phyloP scores from a whole-genome alignment of 495 filamentous ascomycete species.

The Aspergillus kassunensis region DNA sequence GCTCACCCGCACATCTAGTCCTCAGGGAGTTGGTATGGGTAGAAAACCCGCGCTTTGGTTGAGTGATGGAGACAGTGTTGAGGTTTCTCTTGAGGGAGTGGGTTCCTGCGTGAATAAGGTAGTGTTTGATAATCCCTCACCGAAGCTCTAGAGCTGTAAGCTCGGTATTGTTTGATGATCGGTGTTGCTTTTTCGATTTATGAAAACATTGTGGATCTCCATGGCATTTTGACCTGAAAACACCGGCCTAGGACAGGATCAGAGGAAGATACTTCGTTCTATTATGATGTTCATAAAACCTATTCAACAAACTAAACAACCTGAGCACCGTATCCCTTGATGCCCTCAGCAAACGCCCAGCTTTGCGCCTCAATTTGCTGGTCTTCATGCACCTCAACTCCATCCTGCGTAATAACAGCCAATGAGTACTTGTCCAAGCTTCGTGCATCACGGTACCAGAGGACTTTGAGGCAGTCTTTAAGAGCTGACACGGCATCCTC shows the following conservation, averaged over 20 bases:
- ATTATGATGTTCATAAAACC: slow-evolving; percentile 8
- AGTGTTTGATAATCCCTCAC: slow-evolving; percentile 54
- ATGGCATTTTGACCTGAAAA: not conserved
- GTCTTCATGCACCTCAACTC: slow-evolving; percentile 73
- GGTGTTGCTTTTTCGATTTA: not conserved
- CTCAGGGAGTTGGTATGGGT: slow-evolving; percentile 76
- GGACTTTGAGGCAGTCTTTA: slow-evolving; percentile 93
- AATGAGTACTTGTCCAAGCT: slow-evolving; percentile 88
- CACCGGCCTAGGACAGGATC: not conserved
- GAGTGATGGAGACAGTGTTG: slow-evolving; percentile 74
- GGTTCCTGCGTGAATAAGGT: slow-evolving; percentile 69
- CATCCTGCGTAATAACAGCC: slow-evolving; percentile 78
- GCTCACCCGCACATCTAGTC: slow-evolving; percentile 38
- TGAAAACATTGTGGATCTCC: not conserved
- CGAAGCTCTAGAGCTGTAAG: slow-evolving; percentile 44
- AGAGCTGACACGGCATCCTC: slow-evolving; percentile 78
- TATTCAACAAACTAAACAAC: slow-evolving; percentile 15
- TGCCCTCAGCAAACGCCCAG: slow-evolving; percentile 93
- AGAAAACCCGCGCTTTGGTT: slow-evolving; percentile 70
- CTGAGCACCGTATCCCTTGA: slow-evolving; percentile 74
- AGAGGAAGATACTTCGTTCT: slow-evolving; percentile 2
- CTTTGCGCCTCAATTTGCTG: slow-evolving; percentile 79
- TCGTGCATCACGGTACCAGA: slow-evolving; percentile 95
- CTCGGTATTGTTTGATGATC: not conserved
- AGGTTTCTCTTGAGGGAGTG: slow-evolving; percentile 68